These are phyloP conservation scores for Malassezia dermatis DNA, from an alignment of 1,284 basidiomycete genomes.

Conservation along the genomic window DNA sequence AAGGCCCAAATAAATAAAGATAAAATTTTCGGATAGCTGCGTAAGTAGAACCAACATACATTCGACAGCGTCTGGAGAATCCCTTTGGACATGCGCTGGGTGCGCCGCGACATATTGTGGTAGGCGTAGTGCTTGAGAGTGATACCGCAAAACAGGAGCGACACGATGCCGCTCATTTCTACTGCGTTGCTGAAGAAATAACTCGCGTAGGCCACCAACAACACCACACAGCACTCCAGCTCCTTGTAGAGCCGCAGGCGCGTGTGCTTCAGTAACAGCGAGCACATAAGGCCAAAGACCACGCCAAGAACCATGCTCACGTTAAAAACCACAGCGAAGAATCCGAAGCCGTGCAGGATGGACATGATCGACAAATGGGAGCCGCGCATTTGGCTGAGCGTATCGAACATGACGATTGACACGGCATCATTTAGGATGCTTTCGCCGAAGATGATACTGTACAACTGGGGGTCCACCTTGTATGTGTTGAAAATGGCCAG, in stretches of 20 bases:
- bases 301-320: constrained; percentile 89
- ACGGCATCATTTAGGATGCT: constrained; percentile 95
- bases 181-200: constrained; percentile 97
- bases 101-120: constrained; percentile 92
- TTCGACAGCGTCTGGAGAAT: constrained; percentile 50
- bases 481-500: constrained; percentile 97
- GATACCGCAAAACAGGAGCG: constrained; percentile 94
- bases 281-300: constrained; percentile 75
- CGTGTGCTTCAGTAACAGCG: constrained; percentile 88
- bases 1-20: constrained; percentile 97
- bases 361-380: constrained; percentile 76
- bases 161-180: constrained; percentile 92
- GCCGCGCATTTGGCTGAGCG: constrained; percentile 77
- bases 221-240: constrained; percentile 77
- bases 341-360: constrained; percentile 85
- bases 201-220: constrained; percentile 86
- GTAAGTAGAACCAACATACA: constrained; percentile 44
- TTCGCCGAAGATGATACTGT: constrained; percentile 95
- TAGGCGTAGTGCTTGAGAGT: constrained; percentile 99
- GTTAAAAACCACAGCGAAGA: constrained; percentile 89
- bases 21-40: constrained; percentile 94
- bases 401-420: constrained; percentile 98
- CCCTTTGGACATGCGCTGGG: constrained; percentile 89
- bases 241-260: constrained; percentile 73
- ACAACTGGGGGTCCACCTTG: constrained; percentile 96